Conservation (phyloP, 371 early-diverging fungal species). For the Mucor mucedo region DNA sequence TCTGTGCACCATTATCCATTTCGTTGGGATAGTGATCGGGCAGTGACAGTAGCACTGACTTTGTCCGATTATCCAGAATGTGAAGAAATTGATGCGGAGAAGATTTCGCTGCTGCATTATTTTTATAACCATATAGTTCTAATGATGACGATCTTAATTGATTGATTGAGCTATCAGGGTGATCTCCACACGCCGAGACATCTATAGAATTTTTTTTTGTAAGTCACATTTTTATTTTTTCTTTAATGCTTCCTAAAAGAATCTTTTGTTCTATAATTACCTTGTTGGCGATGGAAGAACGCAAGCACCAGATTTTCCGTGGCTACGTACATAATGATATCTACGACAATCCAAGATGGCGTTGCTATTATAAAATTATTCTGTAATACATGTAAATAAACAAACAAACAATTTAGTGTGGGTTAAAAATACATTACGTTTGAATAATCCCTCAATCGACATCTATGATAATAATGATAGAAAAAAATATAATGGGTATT, state of each 20-base stretch:
- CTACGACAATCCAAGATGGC: slow-evolving; percentile 47
- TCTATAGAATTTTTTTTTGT: neutral
- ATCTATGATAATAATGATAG: slow-evolving; percentile 30
- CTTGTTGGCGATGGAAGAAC: slow-evolving; percentile 53
- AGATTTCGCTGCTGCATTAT: slow-evolving; percentile 1
- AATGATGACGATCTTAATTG: slow-evolving; percentile 1
- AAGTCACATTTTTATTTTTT: neutral
- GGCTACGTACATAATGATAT: slow-evolving; percentile 65
- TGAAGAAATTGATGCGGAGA: slow-evolving; percentile 33
- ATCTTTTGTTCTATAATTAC: neutral
- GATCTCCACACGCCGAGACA: neutral
- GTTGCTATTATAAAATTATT: slow-evolving; percentile 8
- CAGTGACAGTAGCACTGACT: slow-evolving; percentile 40
- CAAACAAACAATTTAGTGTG: neutral
- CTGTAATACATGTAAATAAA: slow-evolving; percentile 5
- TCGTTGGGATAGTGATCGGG: slow-evolving; percentile 34
- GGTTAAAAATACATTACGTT: slow-evolving; percentile 13
- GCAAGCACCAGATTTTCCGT: slow-evolving; percentile 59
- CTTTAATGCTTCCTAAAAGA: too few relatives aligned
- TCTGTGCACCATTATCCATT: slow-evolving; percentile 8
- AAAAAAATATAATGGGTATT: neutral
- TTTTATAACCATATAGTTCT: slow-evolving; percentile 1
- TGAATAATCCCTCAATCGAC: slow-evolving; percentile 30
- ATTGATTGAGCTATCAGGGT: neutral
- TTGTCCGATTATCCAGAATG: slow-evolving; percentile 38